These are phyloP conservation scores for Chalciporus chontae DNA, from an alignment of 768 basidiomycete species.

Conservation along the genomic window DNA sequence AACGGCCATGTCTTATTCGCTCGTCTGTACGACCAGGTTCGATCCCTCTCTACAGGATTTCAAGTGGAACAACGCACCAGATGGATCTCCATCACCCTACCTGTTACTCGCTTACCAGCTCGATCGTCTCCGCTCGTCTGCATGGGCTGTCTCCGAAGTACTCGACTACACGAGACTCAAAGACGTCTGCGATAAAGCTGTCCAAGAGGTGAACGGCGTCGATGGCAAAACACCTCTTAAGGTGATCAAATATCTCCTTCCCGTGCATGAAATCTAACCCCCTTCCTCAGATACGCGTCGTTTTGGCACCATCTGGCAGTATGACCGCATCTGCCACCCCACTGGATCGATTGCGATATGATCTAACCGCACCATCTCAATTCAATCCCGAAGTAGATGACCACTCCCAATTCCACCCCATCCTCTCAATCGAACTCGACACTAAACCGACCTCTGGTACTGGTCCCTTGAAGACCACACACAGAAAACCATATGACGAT, in stretches of 20 bases:
- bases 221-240: conserved; percentile 17
- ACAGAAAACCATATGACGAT: conserved; percentile 53
- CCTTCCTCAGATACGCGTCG: conserved; percentile 49
- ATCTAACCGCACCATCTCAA: conserved; percentile 38
- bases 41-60: conserved; percentile 46
- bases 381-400: conserved; percentile 34
- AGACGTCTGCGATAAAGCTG: conserved; percentile 42
- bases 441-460: conserved; percentile 49
- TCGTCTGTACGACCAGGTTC: conserved; percentile 57
- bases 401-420: conserved; percentile 26
- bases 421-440: conserved; percentile 54
- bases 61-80: conserved; percentile 55
- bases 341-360: conserved; percentile 31
- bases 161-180: conserved; percentile 42
- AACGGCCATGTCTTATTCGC: conserved; percentile 21
- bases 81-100: conserved; percentile 52
- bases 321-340: conserved; percentile 35
- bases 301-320: conserved; percentile 38
- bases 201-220: conserved; percentile 27
- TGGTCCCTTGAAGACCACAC: conserved; percentile 65
- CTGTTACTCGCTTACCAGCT: conserved; percentile 60
- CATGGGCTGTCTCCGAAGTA: conserved; percentile 42
- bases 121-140: conserved; percentile 55
- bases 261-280: not conserved
- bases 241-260: conserved; percentile 8